Percentiles rank a stretch among this genome's conserved stretches.
phyloP scores from a whole-genome alignment of 176 grass and related monocot genomes.

The Hsuehochloa calcarea region DNA sequence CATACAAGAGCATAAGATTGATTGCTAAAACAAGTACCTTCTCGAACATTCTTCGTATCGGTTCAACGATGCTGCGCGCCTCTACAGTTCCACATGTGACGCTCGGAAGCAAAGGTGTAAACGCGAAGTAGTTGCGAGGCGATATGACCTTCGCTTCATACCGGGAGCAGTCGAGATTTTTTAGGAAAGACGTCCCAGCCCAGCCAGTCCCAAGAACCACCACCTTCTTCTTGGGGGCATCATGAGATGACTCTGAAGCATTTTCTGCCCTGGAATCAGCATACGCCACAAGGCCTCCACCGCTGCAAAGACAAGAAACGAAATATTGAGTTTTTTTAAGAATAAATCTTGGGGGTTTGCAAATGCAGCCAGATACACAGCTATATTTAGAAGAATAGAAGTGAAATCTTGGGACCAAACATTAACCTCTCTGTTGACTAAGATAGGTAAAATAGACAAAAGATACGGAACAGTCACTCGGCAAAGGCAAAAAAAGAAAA shows the following conservation, averaged over 20 bases:
- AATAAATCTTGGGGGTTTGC: not conserved
- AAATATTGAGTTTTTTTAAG: not conserved
- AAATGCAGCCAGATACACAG: conserved; percentile 4
- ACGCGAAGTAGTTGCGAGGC: conserved; percentile 91
- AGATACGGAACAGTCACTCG: not conserved
- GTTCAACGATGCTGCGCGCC: conserved; percentile 81
- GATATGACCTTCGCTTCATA: conserved; percentile 94
- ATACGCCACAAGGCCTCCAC: conserved; percentile 80
- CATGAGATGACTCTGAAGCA: conserved; percentile 29
- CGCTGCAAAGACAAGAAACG: conserved; percentile 41
- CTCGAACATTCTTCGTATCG: conserved; percentile 66
- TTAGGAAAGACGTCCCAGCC: conserved; percentile 83
- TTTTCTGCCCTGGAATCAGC: conserved; percentile 58
- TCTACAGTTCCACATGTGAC: conserved; percentile 93
- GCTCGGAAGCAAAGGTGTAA: conserved; percentile 88
- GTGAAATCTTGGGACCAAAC: not conserved
- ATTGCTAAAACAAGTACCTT: conserved; percentile 49
- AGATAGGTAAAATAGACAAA: not conserved
- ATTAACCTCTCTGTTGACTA: not conserved
- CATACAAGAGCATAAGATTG: not conserved
- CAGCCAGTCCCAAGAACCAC: conserved; percentile 94
- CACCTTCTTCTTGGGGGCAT: conserved; percentile 72
- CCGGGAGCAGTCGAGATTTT: conserved; percentile 66
- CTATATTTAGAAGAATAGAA: not conserved
- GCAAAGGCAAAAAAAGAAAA: too few relatives aligned